Percentiles rank a stretch among this genome's conserved stretches.
phyloP scores from a whole-genome alignment of 805 yeast genomes.

The Hyphopichia homilentoma region DNA sequence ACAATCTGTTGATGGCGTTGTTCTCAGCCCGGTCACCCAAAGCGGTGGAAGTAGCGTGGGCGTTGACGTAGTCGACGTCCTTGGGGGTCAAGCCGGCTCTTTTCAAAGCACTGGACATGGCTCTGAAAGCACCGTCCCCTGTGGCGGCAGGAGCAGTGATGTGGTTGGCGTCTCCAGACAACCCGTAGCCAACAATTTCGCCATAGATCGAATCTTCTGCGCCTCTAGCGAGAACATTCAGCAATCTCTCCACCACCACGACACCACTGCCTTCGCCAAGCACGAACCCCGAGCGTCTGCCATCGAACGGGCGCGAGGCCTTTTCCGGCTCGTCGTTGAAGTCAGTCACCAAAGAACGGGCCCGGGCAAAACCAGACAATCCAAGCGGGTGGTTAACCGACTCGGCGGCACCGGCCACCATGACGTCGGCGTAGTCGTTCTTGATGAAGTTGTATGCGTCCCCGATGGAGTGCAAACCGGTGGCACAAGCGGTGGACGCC shows the following conservation, averaged over 20 bases:
- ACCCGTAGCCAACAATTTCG: constrained; percentile 83
- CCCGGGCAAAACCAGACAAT: constrained; percentile 86
- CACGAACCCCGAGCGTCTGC: constrained; percentile 77
- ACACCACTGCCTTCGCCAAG: constrained; percentile 92
- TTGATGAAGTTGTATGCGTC: constrained; percentile 82
- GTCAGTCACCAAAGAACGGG: constrained; percentile 69
- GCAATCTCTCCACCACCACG: constrained; percentile 68
- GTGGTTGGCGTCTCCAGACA: constrained; percentile 88
- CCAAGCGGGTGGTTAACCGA: constrained; percentile 83
- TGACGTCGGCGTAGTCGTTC: constrained; percentile 77
- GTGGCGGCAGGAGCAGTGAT: constrained; percentile 84
- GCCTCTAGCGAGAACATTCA: constrained; percentile 68
- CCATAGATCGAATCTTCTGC: constrained; percentile 61
- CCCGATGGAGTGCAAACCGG: constrained; percentile 91
- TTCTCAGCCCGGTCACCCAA: constrained; percentile 90
- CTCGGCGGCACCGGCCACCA: constrained; percentile 95
- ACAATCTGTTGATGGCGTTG: constrained; percentile 59
- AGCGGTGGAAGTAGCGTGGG: constrained; percentile 93
- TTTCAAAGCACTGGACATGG: constrained; percentile 75
- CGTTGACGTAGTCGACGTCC: constrained; percentile 76
- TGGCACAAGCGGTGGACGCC: constrained; percentile 94
- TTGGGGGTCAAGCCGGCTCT: constrained; percentile 44
- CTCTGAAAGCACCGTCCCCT: constrained; percentile 80
- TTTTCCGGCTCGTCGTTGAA: constrained; percentile 57
- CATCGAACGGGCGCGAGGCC: constrained; percentile 88